These are phyloP conservation scores for Dactylella cylindrospora DNA, from an alignment of 2,329 filamentous ascomycete species.

Conservation along the genomic window DNA sequence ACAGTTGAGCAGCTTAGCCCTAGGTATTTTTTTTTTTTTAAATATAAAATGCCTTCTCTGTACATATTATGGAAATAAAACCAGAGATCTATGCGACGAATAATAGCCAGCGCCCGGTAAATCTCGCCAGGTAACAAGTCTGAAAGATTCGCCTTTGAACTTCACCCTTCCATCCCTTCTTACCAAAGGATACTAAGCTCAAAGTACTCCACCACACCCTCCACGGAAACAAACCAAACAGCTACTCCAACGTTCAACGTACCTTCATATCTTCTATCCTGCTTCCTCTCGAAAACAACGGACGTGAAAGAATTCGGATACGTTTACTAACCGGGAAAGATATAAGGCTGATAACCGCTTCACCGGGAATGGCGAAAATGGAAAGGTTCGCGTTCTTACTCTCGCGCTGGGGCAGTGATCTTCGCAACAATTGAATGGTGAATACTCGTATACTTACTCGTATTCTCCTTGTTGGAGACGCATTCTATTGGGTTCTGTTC, in stretches of 20 bases:
- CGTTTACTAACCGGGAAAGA: no score
- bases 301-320: slow-evolving; percentile 7
- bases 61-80: neutral
- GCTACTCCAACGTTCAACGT: neutral
- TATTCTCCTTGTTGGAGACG: slow-evolving; percentile 44
- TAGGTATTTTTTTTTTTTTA: no score
- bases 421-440: slow-evolving; percentile 38
- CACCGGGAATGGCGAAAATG: slow-evolving; percentile 16
- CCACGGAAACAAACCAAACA: slow-evolving; percentile 4
- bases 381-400: slow-evolving; percentile 18
- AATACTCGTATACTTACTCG: slow-evolving; percentile 20
- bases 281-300: no score
- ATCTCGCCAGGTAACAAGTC: slow-evolving; percentile 40
- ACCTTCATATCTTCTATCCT: slow-evolving; percentile 1
- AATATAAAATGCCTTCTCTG: no score
- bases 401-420: slow-evolving; percentile 44
- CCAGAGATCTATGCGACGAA: slow-evolving; percentile 19
- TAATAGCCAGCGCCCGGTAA: slow-evolving; percentile 35
- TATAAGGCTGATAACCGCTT: no score
- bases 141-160: slow-evolving; percentile 38
- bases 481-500: slow-evolving; percentile 43
- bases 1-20: no score
- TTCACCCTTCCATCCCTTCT: slow-evolving; percentile 1
- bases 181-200: slow-evolving; percentile 33
- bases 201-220: slow-evolving; percentile 23